phyloP scores from a whole-genome alignment of 73 alveolate genomes.

The Blepharisma stoltei region DNA sequence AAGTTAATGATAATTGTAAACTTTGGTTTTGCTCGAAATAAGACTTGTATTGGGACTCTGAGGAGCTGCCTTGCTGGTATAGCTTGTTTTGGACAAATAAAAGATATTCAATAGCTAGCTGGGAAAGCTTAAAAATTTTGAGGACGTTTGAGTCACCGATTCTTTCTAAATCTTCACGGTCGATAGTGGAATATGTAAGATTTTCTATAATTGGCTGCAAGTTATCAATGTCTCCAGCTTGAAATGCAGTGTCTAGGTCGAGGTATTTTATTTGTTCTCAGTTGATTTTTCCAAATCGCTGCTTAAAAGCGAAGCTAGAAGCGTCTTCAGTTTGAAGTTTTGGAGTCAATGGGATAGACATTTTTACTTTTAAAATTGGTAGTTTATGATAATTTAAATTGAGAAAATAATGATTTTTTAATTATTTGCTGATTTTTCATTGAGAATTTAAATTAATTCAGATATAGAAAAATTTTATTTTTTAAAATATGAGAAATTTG shows the following conservation, averaged over 20 bases:
- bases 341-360: too few relatives aligned
- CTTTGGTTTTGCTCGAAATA: background rate
- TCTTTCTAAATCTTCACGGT: slow-evolving; percentile 3
- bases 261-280: background rate
- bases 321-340: too few relatives aligned
- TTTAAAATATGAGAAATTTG: too few relatives aligned
- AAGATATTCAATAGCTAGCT: slow-evolving; percentile 17
- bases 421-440: too few relatives aligned
- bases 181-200: background rate
- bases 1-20: background rate
- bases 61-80: background rate
- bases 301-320: background rate
- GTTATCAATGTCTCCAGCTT: slow-evolving; percentile 16
- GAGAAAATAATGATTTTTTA: too few relatives aligned
- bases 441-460: too few relatives aligned
- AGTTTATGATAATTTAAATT: too few relatives aligned
- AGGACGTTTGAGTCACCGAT: background rate
- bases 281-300: slow-evolving; percentile 24
- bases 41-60: background rate
- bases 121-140: background rate
- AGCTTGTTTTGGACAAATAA: background rate
- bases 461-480: too few relatives aligned
- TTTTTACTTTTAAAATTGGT: too few relatives aligned
- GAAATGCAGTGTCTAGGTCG: background rate
- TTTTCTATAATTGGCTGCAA: slow-evolving; percentile 6